phyloP scores from a whole-genome alignment of 2,329 filamentous ascomycete genomes.

The Calonectria honghensis region DNA sequence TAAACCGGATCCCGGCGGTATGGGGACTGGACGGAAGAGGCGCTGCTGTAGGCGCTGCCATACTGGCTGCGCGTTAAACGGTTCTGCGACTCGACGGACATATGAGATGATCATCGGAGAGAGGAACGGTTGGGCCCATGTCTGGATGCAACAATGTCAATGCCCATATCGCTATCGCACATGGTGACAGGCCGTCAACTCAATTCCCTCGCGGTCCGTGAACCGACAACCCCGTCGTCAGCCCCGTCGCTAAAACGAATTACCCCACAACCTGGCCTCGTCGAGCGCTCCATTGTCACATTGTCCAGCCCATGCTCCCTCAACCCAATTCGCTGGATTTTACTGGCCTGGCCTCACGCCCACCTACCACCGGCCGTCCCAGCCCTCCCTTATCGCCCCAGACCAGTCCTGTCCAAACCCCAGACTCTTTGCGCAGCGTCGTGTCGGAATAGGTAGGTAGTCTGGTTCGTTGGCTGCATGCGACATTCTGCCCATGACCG shows the following conservation, averaged over 20 bases:
- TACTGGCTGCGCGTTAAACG: slow-evolving; percentile 16
- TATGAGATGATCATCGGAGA: background rate
- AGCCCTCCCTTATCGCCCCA: slow-evolving; percentile 36
- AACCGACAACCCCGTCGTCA: slow-evolving; percentile 25
- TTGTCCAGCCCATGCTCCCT: slow-evolving; percentile 10
- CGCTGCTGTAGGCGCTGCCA: slow-evolving; percentile 3
- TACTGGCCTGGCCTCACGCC: slow-evolving; percentile 22
- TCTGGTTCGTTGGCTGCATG: slow-evolving; percentile 7
- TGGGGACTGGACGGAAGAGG: slow-evolving; percentile 7
- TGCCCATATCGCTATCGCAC: background rate
- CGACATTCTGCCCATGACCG: slow-evolving; percentile 17
- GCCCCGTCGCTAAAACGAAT: slow-evolving; percentile 11
- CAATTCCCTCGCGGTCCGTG: slow-evolving; percentile 26
- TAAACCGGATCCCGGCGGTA: slow-evolving; percentile 25
- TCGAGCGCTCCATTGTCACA: slow-evolving; percentile 27
- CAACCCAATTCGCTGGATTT: slow-evolving; percentile 34
- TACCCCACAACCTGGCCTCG: slow-evolving; percentile 36
- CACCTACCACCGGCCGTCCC: slow-evolving; percentile 38
- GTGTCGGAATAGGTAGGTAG: slow-evolving; percentile 38
- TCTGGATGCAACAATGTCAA: background rate
- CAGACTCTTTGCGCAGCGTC: slow-evolving; percentile 32
- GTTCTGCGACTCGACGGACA: background rate
- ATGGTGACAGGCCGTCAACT: slow-evolving; percentile 6
- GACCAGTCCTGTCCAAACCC: slow-evolving; percentile 33
- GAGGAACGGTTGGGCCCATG: background rate